Base-by-base conservation (phyloP, 306 rosid species). In the Vigna radiata region DNA sequence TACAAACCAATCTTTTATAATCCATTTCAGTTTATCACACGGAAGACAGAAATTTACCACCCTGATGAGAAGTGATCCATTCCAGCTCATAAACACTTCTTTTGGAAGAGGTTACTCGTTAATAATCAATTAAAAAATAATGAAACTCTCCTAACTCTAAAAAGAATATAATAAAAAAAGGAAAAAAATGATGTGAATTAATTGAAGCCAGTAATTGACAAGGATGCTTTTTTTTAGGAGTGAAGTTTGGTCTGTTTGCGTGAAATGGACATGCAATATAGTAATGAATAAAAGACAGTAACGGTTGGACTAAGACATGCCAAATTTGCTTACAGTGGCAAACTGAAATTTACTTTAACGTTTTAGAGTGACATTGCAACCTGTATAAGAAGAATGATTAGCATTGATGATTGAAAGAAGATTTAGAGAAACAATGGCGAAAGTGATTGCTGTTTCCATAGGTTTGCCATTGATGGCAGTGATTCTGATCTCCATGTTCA, bases 261-360 rank as follows among this genome's bases (percentile, higher is more conserved):
- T 71, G 59, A 69, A 18, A 12, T 14, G 16, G 5, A 44, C 69
- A 68, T 77, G 73, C 72, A 50, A 41, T 1, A 37, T 49, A 61
- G 15, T 43, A 6, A 13, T 37, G 46, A 41, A 41, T 9, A 41
- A 41, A 9, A 41, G 3, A 41, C 2, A 25, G 77, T 49, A 75
- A 81, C 80, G 81, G 14, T 47, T 56, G 55, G 39, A 36, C 77
- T 53, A 44, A 64, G 47, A 46, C 18, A 59, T 66, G 53, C 37
- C 36, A 49, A 56, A 47, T 78, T 53, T 50, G 62, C 47, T 29
- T 18, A 59, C 0, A n/a, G n/a, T n/a, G n/a, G n/a, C n/a, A n/a
- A n/a, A n/a, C n/a, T n/a, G n/a, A n/a, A n/a, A n/a, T n/a, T n/a
- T 29, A 19, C 21, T 19, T 19, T 19, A 19, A 19, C 21, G 25